phyloP scores from a whole-genome alignment of 306 rosid species.

The Abrus precatorius region DNA sequence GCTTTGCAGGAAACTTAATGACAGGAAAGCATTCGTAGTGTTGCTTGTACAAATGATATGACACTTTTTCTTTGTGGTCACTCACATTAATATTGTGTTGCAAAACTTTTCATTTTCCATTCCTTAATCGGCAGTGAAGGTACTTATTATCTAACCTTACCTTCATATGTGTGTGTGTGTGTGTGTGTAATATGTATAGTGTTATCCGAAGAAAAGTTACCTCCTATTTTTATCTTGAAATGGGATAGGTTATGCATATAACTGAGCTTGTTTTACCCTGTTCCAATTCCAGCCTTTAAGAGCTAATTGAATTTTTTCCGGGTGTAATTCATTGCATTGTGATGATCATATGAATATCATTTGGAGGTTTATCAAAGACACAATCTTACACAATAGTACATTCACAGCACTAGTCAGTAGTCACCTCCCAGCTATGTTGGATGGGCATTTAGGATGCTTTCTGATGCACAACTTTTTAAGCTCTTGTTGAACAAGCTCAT shows the following conservation, averaged over 20 bases:
- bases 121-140: conserved; percentile 10
- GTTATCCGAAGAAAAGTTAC: not conserved
- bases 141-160: conserved; percentile 5
- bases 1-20: not conserved
- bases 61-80: not conserved
- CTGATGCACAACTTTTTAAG: no score
- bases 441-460: not conserved
- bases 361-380: not conserved
- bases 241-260: not conserved
- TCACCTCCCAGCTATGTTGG: not conserved
- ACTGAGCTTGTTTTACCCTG: conserved; percentile 11
- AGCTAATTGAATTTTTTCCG: not conserved
- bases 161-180: not conserved
- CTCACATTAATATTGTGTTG: not conserved
- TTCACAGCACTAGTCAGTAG: not conserved
- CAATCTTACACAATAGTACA: not conserved
- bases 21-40: conserved; percentile 14
- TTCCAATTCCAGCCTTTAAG: not conserved
- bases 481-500: no score
- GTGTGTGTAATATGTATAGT: not conserved
- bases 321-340: not conserved
- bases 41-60: not conserved
- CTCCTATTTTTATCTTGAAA: not conserved
- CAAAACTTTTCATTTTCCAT: conserved; percentile 20
- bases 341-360: not conserved